Evolutionary conservation across 352 stramenopile species (phyloP).

Genomic region (Globisporangium echinulatum): DNA sequence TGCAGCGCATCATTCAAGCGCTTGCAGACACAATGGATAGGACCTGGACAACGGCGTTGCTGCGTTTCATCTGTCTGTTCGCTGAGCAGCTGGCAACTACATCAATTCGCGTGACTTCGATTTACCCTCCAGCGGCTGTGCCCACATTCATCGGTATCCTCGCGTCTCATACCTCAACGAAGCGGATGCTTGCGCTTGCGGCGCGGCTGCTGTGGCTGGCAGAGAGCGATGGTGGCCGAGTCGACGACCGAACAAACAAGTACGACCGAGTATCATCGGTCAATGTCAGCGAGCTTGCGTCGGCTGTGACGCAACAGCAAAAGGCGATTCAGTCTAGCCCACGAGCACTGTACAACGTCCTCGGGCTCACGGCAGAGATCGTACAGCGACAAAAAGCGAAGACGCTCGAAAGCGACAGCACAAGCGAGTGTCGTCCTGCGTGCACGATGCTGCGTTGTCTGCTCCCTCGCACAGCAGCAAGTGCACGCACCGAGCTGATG

Average conservation of each 20-base stretch:
- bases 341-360: neutral
- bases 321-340: neutral
- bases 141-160: neutral
- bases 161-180: neutral
- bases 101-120: neutral
- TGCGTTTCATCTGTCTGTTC: slow-evolving; percentile 11
- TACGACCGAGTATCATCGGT: neutral
- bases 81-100: slow-evolving; percentile 5
- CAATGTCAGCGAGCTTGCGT: neutral
- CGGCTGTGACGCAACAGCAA: neutral
- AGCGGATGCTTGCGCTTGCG: neutral
- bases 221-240: neutral
- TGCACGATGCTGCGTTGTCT: too few species aligned
- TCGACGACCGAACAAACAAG: neutral
- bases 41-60: neutral
- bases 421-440: neutral
- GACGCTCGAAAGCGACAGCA: neutral
- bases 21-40: neutral
- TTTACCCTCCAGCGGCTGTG: neutral
- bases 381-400: neutral
- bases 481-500: too few species aligned
- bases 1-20: neutral
- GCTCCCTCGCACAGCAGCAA: too few species aligned
- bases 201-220: slow-evolving; percentile 7
- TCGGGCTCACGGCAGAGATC: neutral